phyloP scores from a whole-genome alignment of 2,329 filamentous ascomycete species.

The Nothophoma quercina region DNA sequence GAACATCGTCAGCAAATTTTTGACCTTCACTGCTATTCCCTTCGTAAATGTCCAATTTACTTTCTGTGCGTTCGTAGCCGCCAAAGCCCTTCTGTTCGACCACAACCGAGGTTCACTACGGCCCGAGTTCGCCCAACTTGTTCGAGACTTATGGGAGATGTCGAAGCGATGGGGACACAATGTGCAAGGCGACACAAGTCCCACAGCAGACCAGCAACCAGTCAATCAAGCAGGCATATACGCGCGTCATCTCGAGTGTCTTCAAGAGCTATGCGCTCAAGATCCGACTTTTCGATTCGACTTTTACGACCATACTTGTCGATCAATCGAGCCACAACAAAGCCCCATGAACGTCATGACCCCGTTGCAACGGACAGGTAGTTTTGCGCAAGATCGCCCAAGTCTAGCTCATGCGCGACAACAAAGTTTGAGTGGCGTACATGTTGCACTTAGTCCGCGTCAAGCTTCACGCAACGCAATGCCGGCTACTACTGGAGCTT shows the following conservation, averaged over 20 bases:
- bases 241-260: constrained; percentile 33
- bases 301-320: constrained; percentile 44
- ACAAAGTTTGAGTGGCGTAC: constrained; percentile 26
- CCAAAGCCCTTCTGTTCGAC: constrained; percentile 42
- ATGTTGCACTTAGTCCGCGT: constrained; percentile 23
- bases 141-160: constrained; percentile 39
- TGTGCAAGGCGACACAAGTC: neutral
- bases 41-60: constrained; percentile 47
- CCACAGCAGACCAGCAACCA: neutral
- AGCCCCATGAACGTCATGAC: constrained; percentile 29
- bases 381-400: constrained; percentile 9
- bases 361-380: constrained; percentile 19
- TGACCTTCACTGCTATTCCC: constrained; percentile 36
- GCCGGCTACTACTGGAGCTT: constrained; percentile 1
- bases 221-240: constrained; percentile 38
- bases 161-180: constrained; percentile 33
- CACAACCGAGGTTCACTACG: constrained; percentile 26
- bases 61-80: constrained; percentile 44
- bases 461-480: constrained; percentile 12
- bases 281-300: constrained; percentile 36
- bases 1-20: constrained; percentile 45
- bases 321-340: constrained; percentile 24
- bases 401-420: constrained; percentile 13
- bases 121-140: constrained; percentile 36
- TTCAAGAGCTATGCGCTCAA: constrained; percentile 30